Evolutionary conservation across 805 yeast species (phyloP).

Genomic region (Brettanomyces naardenensis): DNA sequence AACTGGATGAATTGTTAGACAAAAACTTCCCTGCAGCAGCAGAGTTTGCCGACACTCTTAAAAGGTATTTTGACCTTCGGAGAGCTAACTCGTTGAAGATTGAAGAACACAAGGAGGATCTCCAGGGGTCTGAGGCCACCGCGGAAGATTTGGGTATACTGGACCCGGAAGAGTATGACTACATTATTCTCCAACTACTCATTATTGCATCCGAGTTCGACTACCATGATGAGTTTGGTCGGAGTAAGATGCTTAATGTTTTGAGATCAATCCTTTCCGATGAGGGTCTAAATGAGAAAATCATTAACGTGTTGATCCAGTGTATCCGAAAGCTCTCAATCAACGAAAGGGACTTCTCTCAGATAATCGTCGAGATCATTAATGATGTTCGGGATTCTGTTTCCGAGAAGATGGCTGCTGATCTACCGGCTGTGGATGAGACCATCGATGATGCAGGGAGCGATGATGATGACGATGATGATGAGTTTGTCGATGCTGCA

Average conservation of each 20-base stretch:
- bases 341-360: conserved; percentile 76
- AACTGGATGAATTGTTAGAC: conserved; percentile 49
- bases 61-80: conserved; percentile 48
- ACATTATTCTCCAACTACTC: conserved; percentile 67
- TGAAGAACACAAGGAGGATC: conserved; percentile 15
- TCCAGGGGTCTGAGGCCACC: conserved; percentile 11
- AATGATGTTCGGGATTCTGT: conserved; percentile 75
- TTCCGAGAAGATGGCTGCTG: conserved; percentile 21
- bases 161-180: conserved; percentile 56
- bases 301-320: conserved; percentile 48
- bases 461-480: conserved; percentile 15
- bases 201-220: conserved; percentile 65
- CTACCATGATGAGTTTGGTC: conserved; percentile 84
- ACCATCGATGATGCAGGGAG: conserved; percentile 7
- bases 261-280: conserved; percentile 52
- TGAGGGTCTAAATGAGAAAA: conserved; percentile 45
- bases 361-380: conserved; percentile 78
- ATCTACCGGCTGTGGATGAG: conserved; percentile 21
- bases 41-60: conserved; percentile 52
- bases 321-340: conserved; percentile 66
- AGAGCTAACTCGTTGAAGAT: conserved; percentile 19
- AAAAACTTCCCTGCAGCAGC: conserved; percentile 73
- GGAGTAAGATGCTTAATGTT: conserved; percentile 62
- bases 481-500: conserved; percentile 18
- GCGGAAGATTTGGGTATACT: conserved; percentile 24